A percentile compares a stretch with the other conserved stretches of the same genome.
Evolutionary conservation across 2,329 filamentous ascomycete genomes (phyloP).

Genomic region (Aspergillus jensenii): DNA sequence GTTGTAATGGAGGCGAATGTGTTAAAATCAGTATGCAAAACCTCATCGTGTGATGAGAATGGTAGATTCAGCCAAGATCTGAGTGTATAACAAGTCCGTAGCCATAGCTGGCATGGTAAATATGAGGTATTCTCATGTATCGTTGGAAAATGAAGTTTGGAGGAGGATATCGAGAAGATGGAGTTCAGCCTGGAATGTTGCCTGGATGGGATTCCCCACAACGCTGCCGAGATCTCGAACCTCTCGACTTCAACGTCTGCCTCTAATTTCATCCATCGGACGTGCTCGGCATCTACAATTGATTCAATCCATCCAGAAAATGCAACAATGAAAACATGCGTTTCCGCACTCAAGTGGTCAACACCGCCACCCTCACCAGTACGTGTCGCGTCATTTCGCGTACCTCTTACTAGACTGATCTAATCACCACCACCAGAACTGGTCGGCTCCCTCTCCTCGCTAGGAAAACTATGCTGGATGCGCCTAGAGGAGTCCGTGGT

Average conservation of each 20-base stretch:
- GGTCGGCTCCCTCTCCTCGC: slow-evolving; percentile 61
- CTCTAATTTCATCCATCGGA: background rate
- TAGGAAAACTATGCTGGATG: slow-evolving; percentile 86
- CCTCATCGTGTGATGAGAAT: too few species aligned
- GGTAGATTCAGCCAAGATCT: too few species aligned
- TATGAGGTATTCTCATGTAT: too few species aligned
- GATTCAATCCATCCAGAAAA: background rate
- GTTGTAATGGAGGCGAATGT: too few species aligned
- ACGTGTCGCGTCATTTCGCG: slow-evolving; percentile 25
- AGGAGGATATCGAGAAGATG: too few species aligned
- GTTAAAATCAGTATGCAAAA: too few species aligned
- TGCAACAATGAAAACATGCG: slow-evolving; percentile 27
- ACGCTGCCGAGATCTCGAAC: background rate
- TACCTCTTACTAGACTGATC: slow-evolving; percentile 19
- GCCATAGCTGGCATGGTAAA: too few species aligned
- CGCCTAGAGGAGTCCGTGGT: slow-evolving; percentile 83
- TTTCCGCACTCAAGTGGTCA: slow-evolving; percentile 33
- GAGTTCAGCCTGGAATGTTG: background rate
- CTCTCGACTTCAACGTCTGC: background rate
- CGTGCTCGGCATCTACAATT: background rate
- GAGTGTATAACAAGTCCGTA: too few species aligned
- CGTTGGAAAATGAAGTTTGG: too few species aligned
- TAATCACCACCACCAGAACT: slow-evolving; percentile 49
- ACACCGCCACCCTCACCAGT: slow-evolving; percentile 51
- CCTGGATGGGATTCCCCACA: background rate